Conservation (phyloP, 352 stramenopile species). For the Elongisporangium anandrum region DNA sequence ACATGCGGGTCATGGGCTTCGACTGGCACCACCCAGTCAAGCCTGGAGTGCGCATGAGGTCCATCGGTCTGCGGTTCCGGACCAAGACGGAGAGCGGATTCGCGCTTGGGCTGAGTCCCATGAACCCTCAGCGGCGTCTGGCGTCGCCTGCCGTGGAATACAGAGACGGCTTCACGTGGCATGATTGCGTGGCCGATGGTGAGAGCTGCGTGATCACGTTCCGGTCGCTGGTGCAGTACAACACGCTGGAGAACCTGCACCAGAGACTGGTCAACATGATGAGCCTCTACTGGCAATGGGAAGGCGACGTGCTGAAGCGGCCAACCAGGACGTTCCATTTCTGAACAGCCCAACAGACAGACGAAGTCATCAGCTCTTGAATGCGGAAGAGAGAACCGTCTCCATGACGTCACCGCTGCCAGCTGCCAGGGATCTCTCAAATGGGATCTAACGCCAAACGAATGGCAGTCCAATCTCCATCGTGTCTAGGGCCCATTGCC, state of each 20-base stretch:
- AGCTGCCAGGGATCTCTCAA: no score
- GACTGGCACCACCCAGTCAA: background rate
- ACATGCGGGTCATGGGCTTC: background rate
- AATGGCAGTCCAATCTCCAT: no score
- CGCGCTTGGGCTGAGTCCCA: background rate
- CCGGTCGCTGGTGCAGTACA: background rate
- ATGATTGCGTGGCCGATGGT: background rate
- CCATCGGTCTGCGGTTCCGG: background rate
- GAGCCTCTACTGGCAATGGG: background rate
- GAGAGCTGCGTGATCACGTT: background rate
- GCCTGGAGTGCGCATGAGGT: background rate
- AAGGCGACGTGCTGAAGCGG: background rate
- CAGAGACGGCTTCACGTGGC: background rate
- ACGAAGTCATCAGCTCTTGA: no score
- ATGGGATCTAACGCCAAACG: no score
- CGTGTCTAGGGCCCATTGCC: no score
- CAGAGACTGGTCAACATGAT: background rate
- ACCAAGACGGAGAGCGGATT: background rate
- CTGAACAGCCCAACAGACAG: no score
- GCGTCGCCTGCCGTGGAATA: background rate
- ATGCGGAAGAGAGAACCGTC: no score
- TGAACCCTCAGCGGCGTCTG: background rate
- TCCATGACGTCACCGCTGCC: no score
- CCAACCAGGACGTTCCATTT: no score
- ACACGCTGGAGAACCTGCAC: background rate